Evolutionary conservation across 2,329 filamentous ascomycete genomes (phyloP), one percentile per base, ranked within the genome.

Genomic region (Tolypocladium ovalisporum): DNA sequence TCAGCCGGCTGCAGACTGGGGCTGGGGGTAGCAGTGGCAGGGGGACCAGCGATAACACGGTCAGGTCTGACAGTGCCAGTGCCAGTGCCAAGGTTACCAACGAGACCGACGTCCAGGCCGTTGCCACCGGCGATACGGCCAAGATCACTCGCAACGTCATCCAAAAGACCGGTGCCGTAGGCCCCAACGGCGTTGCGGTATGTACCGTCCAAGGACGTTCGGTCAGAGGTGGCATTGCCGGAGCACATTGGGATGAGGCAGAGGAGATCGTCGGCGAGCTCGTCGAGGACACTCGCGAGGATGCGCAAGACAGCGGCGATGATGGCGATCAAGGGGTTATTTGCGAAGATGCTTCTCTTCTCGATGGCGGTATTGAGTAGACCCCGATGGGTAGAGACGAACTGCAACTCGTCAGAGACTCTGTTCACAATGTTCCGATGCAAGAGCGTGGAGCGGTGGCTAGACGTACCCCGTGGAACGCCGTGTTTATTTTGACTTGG

Each of bases 311-410:
- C 54, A n/a, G 57, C 58, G 12, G 49, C 56, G 15, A 66, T 51
- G 49, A 59, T 58, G 9, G 40, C 56, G 13, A 56, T 54, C 54
- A 64, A 56, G 39, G 58, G 55, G 22, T 58, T 60, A 27, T 36
- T 35, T 27, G 56, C 1, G 13, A 66, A 29, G 15, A 64, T 4
- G 12, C 56, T 54, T 13, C 54, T 49, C n/a, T 58, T 55, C 22
- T 59, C 61, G 22, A 66, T 59, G 35, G 65, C 37, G 29, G 57
- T 54, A n/a, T 61, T 52, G 54, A 66, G 60, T 22, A 66, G 56
- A 10, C 58, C 36, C 19, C 59, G 54, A 55, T 66, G 62, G 52
- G 61, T 55, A 10, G 49, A 13, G 39, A 61, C 55, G 29, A 65
- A 62, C 57, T 63, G 40, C 8, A 19, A 19, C 44, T 29, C 8